Conservation (phyloP, 352 stramenopile genomes). For the Pythium sp. region DNA sequence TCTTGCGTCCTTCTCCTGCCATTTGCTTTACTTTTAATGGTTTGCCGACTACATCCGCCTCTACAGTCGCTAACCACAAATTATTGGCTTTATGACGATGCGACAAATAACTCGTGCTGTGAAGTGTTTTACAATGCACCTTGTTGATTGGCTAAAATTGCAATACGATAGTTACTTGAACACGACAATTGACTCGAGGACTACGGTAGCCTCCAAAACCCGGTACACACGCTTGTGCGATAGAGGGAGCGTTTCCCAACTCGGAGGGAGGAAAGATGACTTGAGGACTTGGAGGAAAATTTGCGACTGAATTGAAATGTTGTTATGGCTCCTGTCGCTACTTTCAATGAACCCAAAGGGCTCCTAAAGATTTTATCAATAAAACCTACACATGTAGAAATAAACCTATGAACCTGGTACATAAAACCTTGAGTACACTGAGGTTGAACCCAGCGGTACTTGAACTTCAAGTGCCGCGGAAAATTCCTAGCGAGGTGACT, state of each 20-base stretch:
- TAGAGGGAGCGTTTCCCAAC: too few species aligned
- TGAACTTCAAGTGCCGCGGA: background rate
- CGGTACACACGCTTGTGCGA: background rate
- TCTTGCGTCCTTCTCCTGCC: background rate
- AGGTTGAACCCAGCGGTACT: background rate
- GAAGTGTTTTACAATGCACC: background rate
- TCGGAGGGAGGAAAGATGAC: too few species aligned
- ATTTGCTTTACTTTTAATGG: background rate
- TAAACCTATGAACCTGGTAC: background rate
- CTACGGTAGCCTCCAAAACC: background rate
- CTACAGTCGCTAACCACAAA: background rate
- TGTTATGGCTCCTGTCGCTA: too few species aligned
- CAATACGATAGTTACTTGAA: too few species aligned
- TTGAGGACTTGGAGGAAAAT: too few species aligned
- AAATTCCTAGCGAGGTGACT: too few species aligned
- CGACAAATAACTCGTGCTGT: slow-evolving; percentile 5
- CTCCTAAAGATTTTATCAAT: background rate
- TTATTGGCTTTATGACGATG: slow-evolving; percentile 6
- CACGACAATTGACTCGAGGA: too few species aligned
- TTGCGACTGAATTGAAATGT: too few species aligned
- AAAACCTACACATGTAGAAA: background rate
- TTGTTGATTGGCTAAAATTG: too few species aligned
- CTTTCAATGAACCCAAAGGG: background rate
- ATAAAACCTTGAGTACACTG: slow-evolving; percentile 1
- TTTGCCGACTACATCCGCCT: background rate